These are phyloP conservation scores for Leptosphaerulina australis DNA, from an alignment of 2,329 filamentous ascomycete species.

Conservation along the genomic window DNA sequence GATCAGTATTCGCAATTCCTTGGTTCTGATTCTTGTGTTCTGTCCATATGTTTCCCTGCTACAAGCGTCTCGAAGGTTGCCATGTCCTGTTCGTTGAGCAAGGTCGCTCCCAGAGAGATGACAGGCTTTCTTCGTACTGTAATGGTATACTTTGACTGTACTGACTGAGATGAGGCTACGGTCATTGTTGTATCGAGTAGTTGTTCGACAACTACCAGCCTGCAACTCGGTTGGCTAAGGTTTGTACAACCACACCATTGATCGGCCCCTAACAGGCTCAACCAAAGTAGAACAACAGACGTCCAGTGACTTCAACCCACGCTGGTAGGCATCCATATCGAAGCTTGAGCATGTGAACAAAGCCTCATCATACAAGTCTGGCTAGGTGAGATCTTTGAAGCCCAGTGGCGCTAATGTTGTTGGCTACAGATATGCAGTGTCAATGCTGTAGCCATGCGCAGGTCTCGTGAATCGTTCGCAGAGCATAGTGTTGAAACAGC, in stretches of 20 bases:
- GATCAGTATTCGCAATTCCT: slow-evolving; percentile 2
- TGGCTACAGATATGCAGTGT: background rate
- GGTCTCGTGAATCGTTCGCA: no score
- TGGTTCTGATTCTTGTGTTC: background rate
- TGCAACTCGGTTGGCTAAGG: background rate
- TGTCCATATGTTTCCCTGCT: background rate
- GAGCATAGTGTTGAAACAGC: no score
- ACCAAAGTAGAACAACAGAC: background rate
- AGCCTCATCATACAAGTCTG: no score
- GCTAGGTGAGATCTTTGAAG: background rate
- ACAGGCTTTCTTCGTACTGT: no score
- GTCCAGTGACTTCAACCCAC: background rate
- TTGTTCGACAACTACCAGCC: background rate
- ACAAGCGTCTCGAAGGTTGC: no score
- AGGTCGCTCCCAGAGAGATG: no score
- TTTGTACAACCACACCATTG: background rate
- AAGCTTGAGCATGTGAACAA: background rate
- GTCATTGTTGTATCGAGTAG: no score
- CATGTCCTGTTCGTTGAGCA: no score
- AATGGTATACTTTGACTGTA: no score
- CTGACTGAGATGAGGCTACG: no score
- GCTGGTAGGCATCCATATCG: background rate
- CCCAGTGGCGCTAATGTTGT: background rate
- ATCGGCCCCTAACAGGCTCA: slow-evolving; percentile 6
- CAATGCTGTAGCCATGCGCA: no score